Evolutionary conservation across 345 rosid genomes (phyloP), one percentile per base, ranked within the genome.

Genomic region (Anacardium occidentale): DNA sequence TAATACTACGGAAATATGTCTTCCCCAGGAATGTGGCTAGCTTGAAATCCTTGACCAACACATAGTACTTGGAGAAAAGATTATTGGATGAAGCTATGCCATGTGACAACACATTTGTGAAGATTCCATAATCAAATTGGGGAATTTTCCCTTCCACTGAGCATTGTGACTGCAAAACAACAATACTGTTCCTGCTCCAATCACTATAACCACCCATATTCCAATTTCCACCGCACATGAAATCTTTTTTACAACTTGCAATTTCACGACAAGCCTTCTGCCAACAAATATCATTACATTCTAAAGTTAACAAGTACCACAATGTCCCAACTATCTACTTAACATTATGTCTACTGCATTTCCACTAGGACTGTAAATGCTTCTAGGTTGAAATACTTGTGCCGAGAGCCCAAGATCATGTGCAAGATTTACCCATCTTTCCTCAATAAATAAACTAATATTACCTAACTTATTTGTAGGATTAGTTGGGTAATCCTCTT

Each of bases 321-420:
- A 92, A 82, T 50, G 99, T 94, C 71, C 99, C 98, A 44, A 92
- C 96, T 78, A 92, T 79, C 98, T 94, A 89, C 54, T n/a, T n/a
- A n/a, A n/a, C n/a, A n/a, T n/a, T n/a, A n/a, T n/a, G n/a, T n/a
- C n/a, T n/a, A n/a, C n/a, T n/a, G n/a, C n/a, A n/a, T n/a, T n/a
- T n/a, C n/a, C n/a, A n/a, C n/a, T n/a, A n/a, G n/a, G n/a, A n/a
- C n/a, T n/a, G n/a, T n/a, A n/a, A n/a, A n/a, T n/a, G n/a, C n/a
- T n/a, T n/a, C n/a, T n/a, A n/a, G n/a, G n/a, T n/a, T n/a, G n/a
- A n/a, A n/a, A n/a, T n/a, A n/a, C n/a, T n/a, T n/a, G n/a, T n/a
- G n/a, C n/a, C n/a, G n/a, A n/a, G n/a, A n/a, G n/a, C n/a, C n/a
- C n/a, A n/a, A n/a, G n/a, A n/a, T n/a, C n/a, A n/a, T n/a, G n/a